Base-by-base conservation (phyloP, 2,329 filamentous ascomycete species). In the Diaporthe aspalathi region DNA sequence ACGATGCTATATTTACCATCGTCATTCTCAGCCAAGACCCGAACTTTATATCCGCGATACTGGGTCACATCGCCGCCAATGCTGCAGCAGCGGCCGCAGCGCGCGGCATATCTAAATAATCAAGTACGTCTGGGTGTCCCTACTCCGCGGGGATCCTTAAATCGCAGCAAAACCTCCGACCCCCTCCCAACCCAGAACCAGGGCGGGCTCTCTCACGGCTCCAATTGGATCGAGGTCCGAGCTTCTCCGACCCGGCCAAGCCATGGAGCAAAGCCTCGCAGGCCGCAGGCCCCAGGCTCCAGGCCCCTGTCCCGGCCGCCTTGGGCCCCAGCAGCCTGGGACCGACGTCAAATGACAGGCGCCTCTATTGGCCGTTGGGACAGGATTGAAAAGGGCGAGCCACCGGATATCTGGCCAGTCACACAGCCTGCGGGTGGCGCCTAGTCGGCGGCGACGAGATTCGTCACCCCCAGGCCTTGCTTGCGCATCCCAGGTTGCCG, bases 401-500 rank as follows among this genome's bases (percentile, higher is more conserved):
- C 27, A 35, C n/a, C 38, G 12, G 9, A 35, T 17, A 14, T 50
- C 45, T 38, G 45, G 29, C 60, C 60, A 65, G 27, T 65, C 27
- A 65, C 14, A 24, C 29, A 38, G 43, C 24, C 60, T 32, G 29
- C 45, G n/a, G n/a, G 45, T 20, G 45, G 60, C 47, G 60, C 60
- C 60, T 65, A 65, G 60, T 47, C n/a, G 5, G 29, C 29, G 29
- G 20, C 22, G 43, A 50, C 29, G 60, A 65, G n/a, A 65, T 50
- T 32, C 29, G 60, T 65, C 60, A 65, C n/a, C 29, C 60, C 29
- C n/a, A n/a, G n/a, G 7, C 27, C 27, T 65, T 20, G 17, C 60
- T 50, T 65, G 60, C 29, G 60, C 20, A 65, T 65, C 45, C 60
- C 60, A 49, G 60, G 43, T 20, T 50, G 60, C 60, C 29, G 60